Base-by-base conservation (phyloP, 2,329 filamentous ascomycete species). In the Sarocladiaceae sp. region DNA sequence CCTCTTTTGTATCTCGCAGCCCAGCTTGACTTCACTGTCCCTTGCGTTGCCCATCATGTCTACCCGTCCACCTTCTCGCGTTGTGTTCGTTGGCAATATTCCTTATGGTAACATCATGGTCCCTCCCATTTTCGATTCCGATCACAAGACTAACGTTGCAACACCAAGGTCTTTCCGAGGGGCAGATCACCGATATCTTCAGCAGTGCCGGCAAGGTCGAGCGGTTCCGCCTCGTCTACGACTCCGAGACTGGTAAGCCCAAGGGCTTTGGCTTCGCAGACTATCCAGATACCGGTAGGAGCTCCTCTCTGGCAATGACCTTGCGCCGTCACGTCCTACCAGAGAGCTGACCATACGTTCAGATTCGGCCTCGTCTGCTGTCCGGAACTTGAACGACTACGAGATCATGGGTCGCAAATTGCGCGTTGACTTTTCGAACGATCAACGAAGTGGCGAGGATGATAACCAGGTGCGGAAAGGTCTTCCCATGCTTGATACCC, bases 181-280 rank as follows among this genome's bases (percentile, higher is more conserved):
- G 97, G 68, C 89, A 96, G 67, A 96, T 99, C 62, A 87, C 87
- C 65, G 90, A 97, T 61, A 96, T 96, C 55, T 95, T 97, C 69
- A 89, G 86, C 66, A 87, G 88, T 58, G 91, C 89, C 51, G 94
- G 94, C 54, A 89, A 92, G 58, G 93, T 97, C 1, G 78, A 95
- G 54, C 93, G 88, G 66, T 97, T 97, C 68, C 84, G 93, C 50
- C 80, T 97, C 47, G 93, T 97, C 58, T 95, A 96, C 71, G 95
- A 97, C 73, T 88, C 91, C 51, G 93, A 97, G 64, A 97, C 92
- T 2, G 92, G 93, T 37, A 85, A 90, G 53, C 92, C 94, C 1
- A 97, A 97, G 70, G 94, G 94, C 17, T 99, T 96, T 67, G 94
- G 94, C 31, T 99, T 97, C 63, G 89, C 92, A 63, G 93, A 97